phyloP scores from a whole-genome alignment of 495 filamentous ascomycete genomes.

The Darksidea phi region DNA sequence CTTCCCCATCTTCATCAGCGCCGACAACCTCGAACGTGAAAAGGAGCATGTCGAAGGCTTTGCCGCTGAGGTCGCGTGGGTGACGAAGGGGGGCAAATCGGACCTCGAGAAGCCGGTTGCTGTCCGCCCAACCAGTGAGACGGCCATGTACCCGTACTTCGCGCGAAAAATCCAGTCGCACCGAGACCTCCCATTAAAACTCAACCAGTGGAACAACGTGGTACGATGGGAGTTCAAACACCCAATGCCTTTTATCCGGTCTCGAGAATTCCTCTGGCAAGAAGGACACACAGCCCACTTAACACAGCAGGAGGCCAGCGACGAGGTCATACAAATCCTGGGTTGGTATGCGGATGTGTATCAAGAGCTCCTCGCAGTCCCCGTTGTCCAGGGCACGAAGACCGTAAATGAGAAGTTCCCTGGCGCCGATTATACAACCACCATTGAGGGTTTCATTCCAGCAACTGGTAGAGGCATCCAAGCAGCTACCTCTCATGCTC shows the following conservation, averaged over 20 bases:
- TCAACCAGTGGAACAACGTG: constrained; percentile 98
- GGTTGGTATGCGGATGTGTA: constrained; percentile 89
- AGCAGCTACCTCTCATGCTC: constrained; percentile 87
- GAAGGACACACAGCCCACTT: constrained; percentile 97
- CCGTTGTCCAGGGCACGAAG: constrained; percentile 86
- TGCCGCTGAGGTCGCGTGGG: constrained; percentile 96
- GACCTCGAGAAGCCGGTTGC: constrained; percentile 93
- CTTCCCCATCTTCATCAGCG: constrained; percentile 83
- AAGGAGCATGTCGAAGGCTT: constrained; percentile 98
- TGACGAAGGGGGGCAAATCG: constrained; percentile 91
- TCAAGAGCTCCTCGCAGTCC: constrained; percentile 88
- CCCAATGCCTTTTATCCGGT: constrained; percentile 88
- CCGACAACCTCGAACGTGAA: constrained; percentile 86
- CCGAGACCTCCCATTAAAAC: constrained; percentile 83
- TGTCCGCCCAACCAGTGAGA: constrained; percentile 92
- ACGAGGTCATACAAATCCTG: constrained; percentile 90
- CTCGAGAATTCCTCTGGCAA: constrained; percentile 96
- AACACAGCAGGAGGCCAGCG: constrained; percentile 68
- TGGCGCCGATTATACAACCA: constrained; percentile 84
- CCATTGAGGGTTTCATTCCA: constrained; percentile 82
- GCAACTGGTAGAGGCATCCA: constrained; percentile 94
- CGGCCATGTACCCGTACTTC: constrained; percentile 94
- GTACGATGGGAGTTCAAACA: constrained; percentile 99
- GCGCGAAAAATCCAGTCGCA: constrained; percentile 94
- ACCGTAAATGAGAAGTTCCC: constrained; percentile 96